Evolutionary conservation across 1,284 basidiomycete genomes (phyloP).

Genomic region (Xerocomus amazonicus): DNA sequence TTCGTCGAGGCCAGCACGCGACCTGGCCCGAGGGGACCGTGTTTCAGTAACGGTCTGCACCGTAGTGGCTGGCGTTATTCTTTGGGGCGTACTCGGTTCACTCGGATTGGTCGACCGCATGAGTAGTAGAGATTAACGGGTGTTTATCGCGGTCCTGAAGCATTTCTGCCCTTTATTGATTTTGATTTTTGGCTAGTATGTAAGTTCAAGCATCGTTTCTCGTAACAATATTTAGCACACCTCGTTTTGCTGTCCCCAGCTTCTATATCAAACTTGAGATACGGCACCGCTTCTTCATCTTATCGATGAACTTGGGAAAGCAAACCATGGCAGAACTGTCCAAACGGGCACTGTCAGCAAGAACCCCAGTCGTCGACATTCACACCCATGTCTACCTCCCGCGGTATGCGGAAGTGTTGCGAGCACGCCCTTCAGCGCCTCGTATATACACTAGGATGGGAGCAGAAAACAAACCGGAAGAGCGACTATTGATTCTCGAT

Average conservation of each 20-base stretch:
- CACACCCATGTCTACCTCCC: conserved; percentile 83
- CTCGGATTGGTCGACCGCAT: conserved; percentile 1
- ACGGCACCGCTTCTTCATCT: conserved; percentile 11
- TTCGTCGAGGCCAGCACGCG: conserved; percentile 28
- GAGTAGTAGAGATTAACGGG: background rate
- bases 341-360: conserved; percentile 17
- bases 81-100: background rate
- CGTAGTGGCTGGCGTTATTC: conserved; percentile 6
- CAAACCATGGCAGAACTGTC: conserved; percentile 25
- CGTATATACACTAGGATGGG: conserved; percentile 57
- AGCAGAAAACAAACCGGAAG: conserved; percentile 47
- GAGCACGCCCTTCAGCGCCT: conserved; percentile 58
- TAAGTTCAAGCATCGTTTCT: conserved; percentile 5
- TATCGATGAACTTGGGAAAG: conserved; percentile 31
- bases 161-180: background rate
- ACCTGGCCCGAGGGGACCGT: conserved; percentile 19
- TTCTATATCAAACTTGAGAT: conserved; percentile 15
- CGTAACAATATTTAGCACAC: conserved; percentile 19
- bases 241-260: conserved; percentile 7
- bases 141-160: conserved; percentile 11
- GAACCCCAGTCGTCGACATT: conserved; percentile 60
- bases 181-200: conserved; percentile 5
- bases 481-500: conserved; percentile 70
- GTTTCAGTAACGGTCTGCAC: background rate
- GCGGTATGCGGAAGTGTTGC: conserved; percentile 63